A percentile compares a stretch with the other conserved stretches of the same genome.
Evolutionary conservation across 2,329 filamentous ascomycete genomes (phyloP).

Genomic region (Botrytis squamosa): DNA sequence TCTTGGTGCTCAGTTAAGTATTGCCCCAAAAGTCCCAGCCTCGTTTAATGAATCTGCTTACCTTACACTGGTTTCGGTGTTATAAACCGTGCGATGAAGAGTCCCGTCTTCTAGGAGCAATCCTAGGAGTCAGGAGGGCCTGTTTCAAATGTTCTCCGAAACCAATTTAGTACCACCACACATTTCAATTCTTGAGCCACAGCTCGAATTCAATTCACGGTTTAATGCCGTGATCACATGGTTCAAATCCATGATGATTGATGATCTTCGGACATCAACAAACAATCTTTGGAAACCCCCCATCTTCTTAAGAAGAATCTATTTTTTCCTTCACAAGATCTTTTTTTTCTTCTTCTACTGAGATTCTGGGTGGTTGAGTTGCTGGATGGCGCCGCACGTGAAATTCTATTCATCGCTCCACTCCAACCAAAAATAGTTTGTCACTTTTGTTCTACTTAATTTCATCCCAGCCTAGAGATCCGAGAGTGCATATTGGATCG

Average conservation of each 20-base stretch:
- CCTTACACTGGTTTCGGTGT: neutral
- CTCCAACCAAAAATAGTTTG: no score
- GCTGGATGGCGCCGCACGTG: no score
- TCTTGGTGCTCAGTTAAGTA: neutral
- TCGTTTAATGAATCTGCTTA: neutral
- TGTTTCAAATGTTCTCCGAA: neutral
- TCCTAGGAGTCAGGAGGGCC: neutral
- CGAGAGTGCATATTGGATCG: no score
- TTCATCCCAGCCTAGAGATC: no score
- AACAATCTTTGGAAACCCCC: neutral
- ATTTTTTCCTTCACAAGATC: no score
- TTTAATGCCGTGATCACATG: neutral
- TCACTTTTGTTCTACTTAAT: no score
- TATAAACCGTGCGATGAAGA: neutral
- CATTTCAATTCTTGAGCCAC: neutral
- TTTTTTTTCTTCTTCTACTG: no score
- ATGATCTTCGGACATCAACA: neutral
- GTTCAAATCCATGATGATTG: neutral
- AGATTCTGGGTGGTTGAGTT: no score
- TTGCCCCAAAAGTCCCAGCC: neutral
- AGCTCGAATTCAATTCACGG: neutral
- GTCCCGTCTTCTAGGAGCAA: constrained; percentile 3
- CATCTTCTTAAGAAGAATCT: neutral
- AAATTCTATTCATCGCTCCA: no score
- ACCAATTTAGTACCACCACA: neutral